A percentile compares a stretch with the other conserved stretches of the same genome.
Conservation (phyloP, 208 protist genomes). For the Perkinsela sp. region DNA sequence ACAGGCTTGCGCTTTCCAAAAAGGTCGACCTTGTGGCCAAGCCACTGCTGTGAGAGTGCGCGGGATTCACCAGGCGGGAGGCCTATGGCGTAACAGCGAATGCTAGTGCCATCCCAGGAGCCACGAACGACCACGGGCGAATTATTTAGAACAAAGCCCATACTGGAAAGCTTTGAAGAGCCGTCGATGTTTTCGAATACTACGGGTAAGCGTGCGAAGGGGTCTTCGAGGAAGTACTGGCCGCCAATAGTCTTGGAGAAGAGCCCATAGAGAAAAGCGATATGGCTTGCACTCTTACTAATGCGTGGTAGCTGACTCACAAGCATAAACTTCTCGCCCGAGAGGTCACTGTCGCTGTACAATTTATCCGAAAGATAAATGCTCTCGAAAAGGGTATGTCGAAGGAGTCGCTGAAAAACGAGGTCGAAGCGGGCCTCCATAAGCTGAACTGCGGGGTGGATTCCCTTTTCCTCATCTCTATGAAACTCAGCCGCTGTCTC, state of each 20-base stretch:
- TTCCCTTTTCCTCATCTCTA: neutral
- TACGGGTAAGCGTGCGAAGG: neutral
- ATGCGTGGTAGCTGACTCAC: neutral
- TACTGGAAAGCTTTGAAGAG: neutral
- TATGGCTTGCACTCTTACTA: neutral
- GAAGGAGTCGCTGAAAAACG: neutral
- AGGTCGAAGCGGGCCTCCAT: neutral
- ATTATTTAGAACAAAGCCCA: neutral
- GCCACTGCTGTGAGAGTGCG: neutral
- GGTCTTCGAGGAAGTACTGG: neutral
- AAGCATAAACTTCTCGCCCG: neutral
- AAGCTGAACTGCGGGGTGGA: neutral
- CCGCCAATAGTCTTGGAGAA: neutral
- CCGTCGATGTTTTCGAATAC: neutral
- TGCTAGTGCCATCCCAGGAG: neutral
- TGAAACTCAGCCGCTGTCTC: neutral
- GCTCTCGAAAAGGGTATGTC: neutral
- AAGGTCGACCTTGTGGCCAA: neutral
- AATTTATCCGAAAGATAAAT: neutral
- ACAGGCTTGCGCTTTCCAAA: neutral
- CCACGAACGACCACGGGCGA: neutral
- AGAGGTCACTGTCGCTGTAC: neutral
- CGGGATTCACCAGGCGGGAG: neutral
- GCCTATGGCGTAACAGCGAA: neutral
- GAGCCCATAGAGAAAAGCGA: neutral